Percentiles rank a stretch among this genome's conserved stretches.
Conservation (phyloP, 176 grass and related monocot species). For the Leersia perrieri region DNA sequence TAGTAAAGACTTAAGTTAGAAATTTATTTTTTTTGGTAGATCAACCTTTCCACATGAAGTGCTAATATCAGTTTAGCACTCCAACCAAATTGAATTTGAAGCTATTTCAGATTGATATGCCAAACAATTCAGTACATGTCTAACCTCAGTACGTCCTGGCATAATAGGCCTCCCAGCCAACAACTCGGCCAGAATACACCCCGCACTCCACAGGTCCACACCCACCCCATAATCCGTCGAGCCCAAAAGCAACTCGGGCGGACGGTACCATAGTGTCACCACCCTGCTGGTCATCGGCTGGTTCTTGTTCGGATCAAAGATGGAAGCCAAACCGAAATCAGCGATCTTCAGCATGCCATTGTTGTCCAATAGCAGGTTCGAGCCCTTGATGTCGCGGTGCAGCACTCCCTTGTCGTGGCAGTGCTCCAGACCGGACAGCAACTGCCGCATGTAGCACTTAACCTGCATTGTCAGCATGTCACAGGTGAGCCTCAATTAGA, state of each 20-base stretch:
- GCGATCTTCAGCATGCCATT: slow-evolving; percentile 69
- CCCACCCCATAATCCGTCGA: slow-evolving; percentile 73
- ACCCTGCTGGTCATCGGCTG: slow-evolving; percentile 87
- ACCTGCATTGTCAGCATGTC: slow-evolving; percentile 44
- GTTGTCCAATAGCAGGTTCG: slow-evolving; percentile 76
- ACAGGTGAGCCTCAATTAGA: slow-evolving; percentile 18
- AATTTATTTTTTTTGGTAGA: neutral
- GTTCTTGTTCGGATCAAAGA: slow-evolving; percentile 64
- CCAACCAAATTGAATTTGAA: neutral
- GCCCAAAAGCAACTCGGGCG: slow-evolving; percentile 73
- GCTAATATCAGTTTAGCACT: neutral
- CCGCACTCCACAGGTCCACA: slow-evolving; percentile 79
- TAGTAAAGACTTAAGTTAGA: neutral
- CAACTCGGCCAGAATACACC: slow-evolving; percentile 76
- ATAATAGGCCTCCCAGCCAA: slow-evolving; percentile 81
- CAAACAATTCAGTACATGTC: neutral
- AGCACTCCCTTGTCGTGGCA: slow-evolving; percentile 70
- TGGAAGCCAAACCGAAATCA: slow-evolving; percentile 69
- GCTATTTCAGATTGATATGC: neutral
- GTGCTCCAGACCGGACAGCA: slow-evolving; percentile 71
- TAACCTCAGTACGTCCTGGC: slow-evolving; percentile 89
- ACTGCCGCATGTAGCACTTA: slow-evolving; percentile 81
- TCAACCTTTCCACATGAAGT: neutral
- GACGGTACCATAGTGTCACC: slow-evolving; percentile 80
- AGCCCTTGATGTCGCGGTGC: slow-evolving; percentile 82